These are phyloP conservation scores for Colletotrichum kahawae DNA, from an alignment of 2,329 filamentous ascomycete genomes.

Conservation along the genomic window DNA sequence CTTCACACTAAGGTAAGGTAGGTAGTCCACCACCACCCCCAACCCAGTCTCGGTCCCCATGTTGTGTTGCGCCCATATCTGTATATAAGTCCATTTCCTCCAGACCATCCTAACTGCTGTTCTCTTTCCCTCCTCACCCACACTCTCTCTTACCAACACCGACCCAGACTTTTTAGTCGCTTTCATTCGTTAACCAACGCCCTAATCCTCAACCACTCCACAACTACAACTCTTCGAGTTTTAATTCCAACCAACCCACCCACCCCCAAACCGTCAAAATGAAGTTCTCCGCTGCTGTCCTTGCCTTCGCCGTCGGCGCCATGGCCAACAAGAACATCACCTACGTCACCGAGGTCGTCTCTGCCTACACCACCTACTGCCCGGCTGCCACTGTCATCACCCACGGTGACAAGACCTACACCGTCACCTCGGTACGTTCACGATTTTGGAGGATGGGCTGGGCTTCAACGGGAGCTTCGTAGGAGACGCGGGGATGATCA, in stretches of 20 bases:
- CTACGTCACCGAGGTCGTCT: constrained; percentile 71
- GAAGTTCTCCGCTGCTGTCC: constrained; percentile 64
- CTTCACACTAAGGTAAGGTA: constrained; percentile 6
- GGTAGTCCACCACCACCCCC: background rate
- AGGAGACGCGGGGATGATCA: background rate
- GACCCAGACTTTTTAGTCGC: constrained; percentile 62
- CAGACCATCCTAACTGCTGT: constrained; percentile 35
- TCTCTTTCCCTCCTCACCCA: constrained; percentile 51
- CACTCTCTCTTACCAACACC: constrained; percentile 49
- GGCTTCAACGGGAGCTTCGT: constrained; percentile 23
- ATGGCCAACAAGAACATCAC: constrained; percentile 49
- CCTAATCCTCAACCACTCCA: constrained; percentile 34
- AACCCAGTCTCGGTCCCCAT: constrained; percentile 3
- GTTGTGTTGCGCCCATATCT: constrained; percentile 24
- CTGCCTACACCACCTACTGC: constrained; percentile 74
- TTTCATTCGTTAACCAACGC: constrained; percentile 58
- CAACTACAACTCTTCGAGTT: constrained; percentile 35
- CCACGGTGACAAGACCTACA: constrained; percentile 71
- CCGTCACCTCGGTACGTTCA: constrained; percentile 52
- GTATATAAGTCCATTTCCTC: constrained; percentile 57
- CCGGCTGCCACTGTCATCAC: constrained; percentile 68
- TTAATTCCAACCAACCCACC: constrained; percentile 29
- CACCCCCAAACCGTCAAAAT: constrained; percentile 61
- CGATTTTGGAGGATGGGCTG: background rate
- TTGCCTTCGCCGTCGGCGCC: constrained; percentile 57